Evolutionary conservation across 768 basidiomycete species (phyloP).

Genomic region (Tubosaeta brunneosetosa): DNA sequence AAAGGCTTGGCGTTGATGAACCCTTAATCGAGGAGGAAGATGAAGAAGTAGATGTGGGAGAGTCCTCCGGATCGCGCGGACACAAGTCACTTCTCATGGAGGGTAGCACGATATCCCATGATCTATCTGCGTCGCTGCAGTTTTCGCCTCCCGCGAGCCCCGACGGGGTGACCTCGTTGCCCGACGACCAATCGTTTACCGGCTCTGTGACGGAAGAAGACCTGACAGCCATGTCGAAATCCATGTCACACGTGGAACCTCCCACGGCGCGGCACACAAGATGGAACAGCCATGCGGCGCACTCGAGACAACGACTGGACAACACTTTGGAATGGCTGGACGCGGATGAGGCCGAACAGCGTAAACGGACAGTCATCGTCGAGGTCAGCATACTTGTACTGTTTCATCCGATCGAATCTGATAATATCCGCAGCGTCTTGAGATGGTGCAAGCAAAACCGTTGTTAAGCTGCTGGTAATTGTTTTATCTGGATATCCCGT

Average conservation of each 20-base stretch:
- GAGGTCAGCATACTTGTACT: conserved; percentile 48
- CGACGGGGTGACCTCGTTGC: conserved; percentile 45
- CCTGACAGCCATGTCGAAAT: conserved; percentile 69
- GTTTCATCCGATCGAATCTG: background rate
- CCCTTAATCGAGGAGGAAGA: conserved; percentile 48
- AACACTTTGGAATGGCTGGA: conserved; percentile 45
- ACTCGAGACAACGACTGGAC: conserved; percentile 27
- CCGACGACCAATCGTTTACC: conserved; percentile 48
- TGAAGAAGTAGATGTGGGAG: conserved; percentile 62
- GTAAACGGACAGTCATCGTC: conserved; percentile 59
- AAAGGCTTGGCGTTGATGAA: conserved; percentile 63
- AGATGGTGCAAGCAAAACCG: conserved; percentile 64
- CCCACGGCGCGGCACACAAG: conserved; percentile 35
- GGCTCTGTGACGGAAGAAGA: conserved; percentile 67
- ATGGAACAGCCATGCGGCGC: conserved; percentile 31
- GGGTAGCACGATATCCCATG: conserved; percentile 8
- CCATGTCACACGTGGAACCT: conserved; percentile 64
- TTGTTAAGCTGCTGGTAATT: conserved; percentile 69
- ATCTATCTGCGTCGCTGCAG: conserved; percentile 34
- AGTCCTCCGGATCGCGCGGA: conserved; percentile 31
- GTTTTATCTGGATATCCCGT: background rate
- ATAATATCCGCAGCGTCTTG: conserved; percentile 52
- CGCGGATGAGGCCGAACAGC: conserved; percentile 34
- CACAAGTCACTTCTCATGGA: conserved; percentile 22
- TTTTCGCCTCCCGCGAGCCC: conserved; percentile 61